Evolutionary conservation across 352 stramenopile genomes (phyloP).

Genomic region (Phytophthora colocasiae): DNA sequence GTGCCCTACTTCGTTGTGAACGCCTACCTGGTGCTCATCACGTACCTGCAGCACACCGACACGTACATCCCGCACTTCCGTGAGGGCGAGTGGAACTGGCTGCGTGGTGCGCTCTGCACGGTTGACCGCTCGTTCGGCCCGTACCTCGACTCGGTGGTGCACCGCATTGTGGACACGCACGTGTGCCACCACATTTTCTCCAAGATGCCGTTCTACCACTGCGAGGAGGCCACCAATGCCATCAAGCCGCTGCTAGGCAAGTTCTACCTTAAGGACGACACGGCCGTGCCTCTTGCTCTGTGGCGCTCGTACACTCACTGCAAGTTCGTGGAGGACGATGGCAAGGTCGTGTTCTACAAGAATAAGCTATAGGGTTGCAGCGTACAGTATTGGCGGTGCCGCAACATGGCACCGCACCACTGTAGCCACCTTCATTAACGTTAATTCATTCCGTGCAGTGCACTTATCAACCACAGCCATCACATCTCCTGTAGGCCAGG

Average conservation of each 20-base stretch:
- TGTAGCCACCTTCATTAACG: conserved; percentile 24
- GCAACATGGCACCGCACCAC: background rate
- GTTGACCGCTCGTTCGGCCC: conserved; percentile 97
- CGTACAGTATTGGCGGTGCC: conserved; percentile 5
- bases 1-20: conserved; percentile 97
- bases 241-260: conserved; percentile 94
- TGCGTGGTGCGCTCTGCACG: conserved; percentile 96
- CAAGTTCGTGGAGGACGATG: conserved; percentile 95
- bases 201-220: conserved; percentile 99
- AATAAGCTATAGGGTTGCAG: conserved; percentile 45
- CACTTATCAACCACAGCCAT: too few relatives aligned
- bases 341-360: conserved; percentile 94
- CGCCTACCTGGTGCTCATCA: conserved; percentile 97
- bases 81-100: conserved; percentile 95
- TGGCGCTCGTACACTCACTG: conserved; percentile 94
- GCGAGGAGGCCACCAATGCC: conserved; percentile 93
- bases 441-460: conserved; percentile 34
- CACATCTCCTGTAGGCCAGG: too few relatives aligned
- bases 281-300: conserved; percentile 88
- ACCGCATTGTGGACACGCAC: conserved; percentile 98
- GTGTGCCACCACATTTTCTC: conserved; percentile 99
- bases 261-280: conserved; percentile 97
- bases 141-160: conserved; percentile 97
- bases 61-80: conserved; percentile 97
- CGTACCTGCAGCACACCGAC: conserved; percentile 98